A percentile compares a stretch with the other conserved stretches of the same genome.
Conservation (phyloP, 371 early-diverging fungal species). For the Mortierella sp. region DNA sequence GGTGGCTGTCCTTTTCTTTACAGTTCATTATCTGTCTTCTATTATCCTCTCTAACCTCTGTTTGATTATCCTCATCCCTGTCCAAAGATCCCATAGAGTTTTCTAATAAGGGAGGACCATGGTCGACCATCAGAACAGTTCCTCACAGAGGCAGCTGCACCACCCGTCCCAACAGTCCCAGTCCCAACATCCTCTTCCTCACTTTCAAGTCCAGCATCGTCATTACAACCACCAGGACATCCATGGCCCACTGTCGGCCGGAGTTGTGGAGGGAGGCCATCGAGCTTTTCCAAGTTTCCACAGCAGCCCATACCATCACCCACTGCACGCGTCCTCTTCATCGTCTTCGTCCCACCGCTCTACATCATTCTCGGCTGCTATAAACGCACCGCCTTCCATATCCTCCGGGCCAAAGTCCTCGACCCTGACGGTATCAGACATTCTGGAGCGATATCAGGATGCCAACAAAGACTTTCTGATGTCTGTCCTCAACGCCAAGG, state of each 20-base stretch:
- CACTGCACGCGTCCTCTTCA: conserved; percentile 20
- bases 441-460: conserved; percentile 51
- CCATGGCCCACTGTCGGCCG: conserved; percentile 47
- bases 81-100: neutral
- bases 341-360: conserved; percentile 9
- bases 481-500: conserved; percentile 45
- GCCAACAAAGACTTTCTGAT: conserved; percentile 49
- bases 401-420: neutral
- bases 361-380: conserved; percentile 6
- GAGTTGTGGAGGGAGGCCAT: conserved; percentile 44
- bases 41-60: neutral
- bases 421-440: conserved; percentile 36
- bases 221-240: conserved; percentile 36
- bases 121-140: conserved; percentile 35
- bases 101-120: conserved; percentile 7
- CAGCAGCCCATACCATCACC: conserved; percentile 20
- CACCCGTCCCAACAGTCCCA: conserved; percentile 7
- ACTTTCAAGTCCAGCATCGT: conserved; percentile 31
- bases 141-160: conserved; percentile 11
- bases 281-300: conserved; percentile 40
- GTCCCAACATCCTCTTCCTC: conserved; percentile 28
- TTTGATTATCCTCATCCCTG: neutral
- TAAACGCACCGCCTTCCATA: conserved; percentile 3
- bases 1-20: neutral
- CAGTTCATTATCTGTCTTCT: neutral